Conservation (phyloP, 2,329 filamentous ascomycete species). For the Mycocentrospora acerina region DNA sequence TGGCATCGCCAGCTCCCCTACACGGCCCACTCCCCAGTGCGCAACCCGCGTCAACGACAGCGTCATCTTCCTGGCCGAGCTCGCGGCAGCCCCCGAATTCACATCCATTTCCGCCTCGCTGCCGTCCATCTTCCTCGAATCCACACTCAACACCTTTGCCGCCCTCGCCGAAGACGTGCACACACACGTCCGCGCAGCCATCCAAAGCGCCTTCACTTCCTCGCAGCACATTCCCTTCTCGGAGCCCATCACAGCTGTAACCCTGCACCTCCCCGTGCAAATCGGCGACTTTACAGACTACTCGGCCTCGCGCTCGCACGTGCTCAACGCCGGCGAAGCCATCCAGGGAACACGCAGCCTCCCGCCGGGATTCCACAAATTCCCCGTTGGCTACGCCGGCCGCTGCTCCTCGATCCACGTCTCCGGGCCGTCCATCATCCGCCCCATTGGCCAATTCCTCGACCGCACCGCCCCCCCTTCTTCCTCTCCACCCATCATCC, state of each 20-base stretch:
- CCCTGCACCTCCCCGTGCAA: slow-evolving; percentile 57
- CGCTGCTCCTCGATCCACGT: slow-evolving; percentile 56
- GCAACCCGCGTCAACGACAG: slow-evolving; percentile 55
- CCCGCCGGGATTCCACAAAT: slow-evolving; percentile 32
- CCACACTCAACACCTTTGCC: slow-evolving; percentile 53
- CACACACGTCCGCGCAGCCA: slow-evolving; percentile 42
- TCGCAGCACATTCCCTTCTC: slow-evolving; percentile 13
- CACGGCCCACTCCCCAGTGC: slow-evolving; percentile 40
- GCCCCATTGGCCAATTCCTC: slow-evolving; percentile 31
- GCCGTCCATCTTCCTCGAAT: slow-evolving; percentile 32
- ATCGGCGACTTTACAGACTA: slow-evolving; percentile 62
- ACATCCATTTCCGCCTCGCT: slow-evolving; percentile 18
- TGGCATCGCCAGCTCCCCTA: slow-evolving; percentile 29
- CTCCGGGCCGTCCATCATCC: slow-evolving; percentile 46
- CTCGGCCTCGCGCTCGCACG: slow-evolving; percentile 56
- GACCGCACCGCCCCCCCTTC: slow-evolving; percentile 24
- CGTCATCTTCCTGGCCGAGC: slow-evolving; percentile 55
- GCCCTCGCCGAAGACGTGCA: slow-evolving; percentile 46
- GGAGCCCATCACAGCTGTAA: slow-evolving; percentile 44
- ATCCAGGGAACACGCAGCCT: slow-evolving; percentile 22
- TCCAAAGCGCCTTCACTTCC: slow-evolving; percentile 40
- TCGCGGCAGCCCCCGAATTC: slow-evolving; percentile 40
- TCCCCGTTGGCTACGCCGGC: slow-evolving; percentile 56
- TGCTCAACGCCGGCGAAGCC: slow-evolving; percentile 51
- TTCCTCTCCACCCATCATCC: too few species aligned